Evolutionary conservation across 805 yeast genomes (phyloP).

Genomic region (Zygosaccharomyces bisporus): DNA sequence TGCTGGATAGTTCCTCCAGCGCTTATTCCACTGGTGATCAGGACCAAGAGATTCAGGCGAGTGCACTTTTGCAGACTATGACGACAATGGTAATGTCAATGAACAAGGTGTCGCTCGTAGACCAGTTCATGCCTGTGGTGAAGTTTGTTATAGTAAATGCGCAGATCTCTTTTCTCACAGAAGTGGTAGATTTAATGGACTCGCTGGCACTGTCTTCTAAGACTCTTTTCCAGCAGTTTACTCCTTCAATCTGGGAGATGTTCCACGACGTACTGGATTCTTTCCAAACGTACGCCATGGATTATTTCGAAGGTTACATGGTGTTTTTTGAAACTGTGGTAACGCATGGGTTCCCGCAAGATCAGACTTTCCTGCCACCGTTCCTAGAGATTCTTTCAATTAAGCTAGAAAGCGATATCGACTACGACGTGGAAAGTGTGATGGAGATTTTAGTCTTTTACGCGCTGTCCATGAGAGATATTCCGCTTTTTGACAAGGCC

Average conservation of each 20-base stretch:
- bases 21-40: conserved; percentile 40
- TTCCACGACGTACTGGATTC: conserved; percentile 47
- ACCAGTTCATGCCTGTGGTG: conserved; percentile 54
- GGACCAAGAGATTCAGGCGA: conserved; percentile 66
- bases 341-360: conserved; percentile 46
- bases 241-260: conserved; percentile 52
- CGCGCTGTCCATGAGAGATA: conserved; percentile 34
- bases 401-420: conserved; percentile 34
- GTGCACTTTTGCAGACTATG: conserved; percentile 66
- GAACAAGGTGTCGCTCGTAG: conserved; percentile 52
- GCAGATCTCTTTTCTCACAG: conserved; percentile 57
- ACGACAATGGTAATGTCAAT: conserved; percentile 68
- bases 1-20: conserved; percentile 44
- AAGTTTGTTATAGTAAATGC: conserved; percentile 56
- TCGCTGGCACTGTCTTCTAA: conserved; percentile 50
- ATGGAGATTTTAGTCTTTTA: conserved; percentile 34
- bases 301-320: conserved; percentile 52
- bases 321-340: conserved; percentile 56
- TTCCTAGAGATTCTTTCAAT: conserved; percentile 29
- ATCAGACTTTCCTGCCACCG: conserved; percentile 28
- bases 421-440: conserved; percentile 40
- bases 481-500: conserved; percentile 29
- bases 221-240: conserved; percentile 42
- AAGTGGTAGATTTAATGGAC: conserved; percentile 60
- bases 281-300: conserved; percentile 57